Base-by-base conservation (phyloP, 202 grass and related monocot species). In the Schoenoplectus triqueter region DNA sequence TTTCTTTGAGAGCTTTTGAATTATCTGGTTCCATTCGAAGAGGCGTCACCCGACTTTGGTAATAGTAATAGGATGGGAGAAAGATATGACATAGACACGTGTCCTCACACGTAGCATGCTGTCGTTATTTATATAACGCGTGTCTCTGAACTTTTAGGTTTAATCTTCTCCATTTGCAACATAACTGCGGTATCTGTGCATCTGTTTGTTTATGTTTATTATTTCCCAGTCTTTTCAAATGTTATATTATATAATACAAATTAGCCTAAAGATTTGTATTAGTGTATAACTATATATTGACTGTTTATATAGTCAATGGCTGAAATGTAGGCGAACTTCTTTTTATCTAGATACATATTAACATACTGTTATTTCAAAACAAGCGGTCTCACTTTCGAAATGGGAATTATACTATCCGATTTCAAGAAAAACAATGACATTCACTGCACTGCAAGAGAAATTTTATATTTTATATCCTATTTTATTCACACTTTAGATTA, bases 81-180 rank as follows among this genome's bases (percentile, higher is more conserved):
- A 21, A 51, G 79, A 66, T 9, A 64, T n/a, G 45, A 48, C 2
- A 7, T 21, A 6, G 64, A 82, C 80, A 67, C 80, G 59, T 82
- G 80, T 82, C 6, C 6, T 66, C n/a, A 68, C 80, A 82, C 80
- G 80, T 82, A 66, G 80, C 80, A 67, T 67, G 45, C 62, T 46
- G 13, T 66, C 18, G 0, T 52, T 22, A 10, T 15, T 67, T 51
- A 39, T 9, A 14, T 14, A 66, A 82, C 80, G 7, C 80, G 80
- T 82, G 50, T 56, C 73, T 15, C 2, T 47, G 17, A 52, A 52
- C 50, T 52, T 52, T 10, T 5, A 52, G 50, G 6, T 52, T 7
- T 10, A 10, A 52, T 52, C 50, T 52, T 52, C 50, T 52, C 50
- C 50, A 1, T 61, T 61, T 61, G 15, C n/a, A 18, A 61, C 57